phyloP scores from a whole-genome alignment of 163 green algal genomes.

The Volvox carteri region DNA sequence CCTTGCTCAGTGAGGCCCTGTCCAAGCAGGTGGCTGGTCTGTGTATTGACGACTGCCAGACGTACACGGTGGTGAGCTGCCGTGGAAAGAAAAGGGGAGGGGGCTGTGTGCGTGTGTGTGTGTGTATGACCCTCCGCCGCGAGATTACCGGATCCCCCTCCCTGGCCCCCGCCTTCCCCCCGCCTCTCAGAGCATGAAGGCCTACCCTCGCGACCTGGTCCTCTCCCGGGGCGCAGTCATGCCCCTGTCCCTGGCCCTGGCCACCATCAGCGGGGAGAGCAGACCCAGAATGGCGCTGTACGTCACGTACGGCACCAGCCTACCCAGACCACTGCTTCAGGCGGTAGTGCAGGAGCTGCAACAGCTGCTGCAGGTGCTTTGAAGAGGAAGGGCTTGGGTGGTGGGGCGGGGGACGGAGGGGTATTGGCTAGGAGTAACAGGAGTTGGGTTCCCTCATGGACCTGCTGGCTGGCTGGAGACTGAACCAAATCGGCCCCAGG shows the following conservation, averaged over 20 bases:
- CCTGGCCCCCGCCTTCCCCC: not conserved
- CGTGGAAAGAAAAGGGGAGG: not conserved
- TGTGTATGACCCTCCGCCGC: not conserved
- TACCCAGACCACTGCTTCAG: constrained; percentile 43
- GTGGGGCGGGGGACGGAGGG: too few relatives aligned
- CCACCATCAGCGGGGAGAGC: not conserved
- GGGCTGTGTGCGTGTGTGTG: not conserved
- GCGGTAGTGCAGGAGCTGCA: constrained; percentile 35
- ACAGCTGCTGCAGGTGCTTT: constrained; percentile 37
- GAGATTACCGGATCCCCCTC: not conserved
- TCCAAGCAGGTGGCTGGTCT: constrained; percentile 34
- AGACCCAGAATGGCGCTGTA: constrained; percentile 36
- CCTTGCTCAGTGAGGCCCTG: constrained; percentile 45
- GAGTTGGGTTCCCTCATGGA: too few relatives aligned
- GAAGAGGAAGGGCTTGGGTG: too few relatives aligned
- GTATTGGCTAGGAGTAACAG: too few relatives aligned
- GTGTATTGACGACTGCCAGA: constrained; percentile 46
- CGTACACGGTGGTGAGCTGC: constrained; percentile 26
- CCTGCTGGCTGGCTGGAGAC: too few relatives aligned
- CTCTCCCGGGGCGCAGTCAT: constrained; percentile 17
- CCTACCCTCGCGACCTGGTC: constrained; percentile 45
- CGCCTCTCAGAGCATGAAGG: constrained; percentile 35
- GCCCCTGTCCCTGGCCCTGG: constrained; percentile 45
- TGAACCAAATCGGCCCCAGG: too few relatives aligned
- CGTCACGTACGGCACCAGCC: constrained; percentile 2